Evolutionary conservation across 2,329 filamentous ascomycete genomes (phyloP), one percentile per base, ranked within the genome.

Genomic region (Epichloe gansuensis): DNA sequence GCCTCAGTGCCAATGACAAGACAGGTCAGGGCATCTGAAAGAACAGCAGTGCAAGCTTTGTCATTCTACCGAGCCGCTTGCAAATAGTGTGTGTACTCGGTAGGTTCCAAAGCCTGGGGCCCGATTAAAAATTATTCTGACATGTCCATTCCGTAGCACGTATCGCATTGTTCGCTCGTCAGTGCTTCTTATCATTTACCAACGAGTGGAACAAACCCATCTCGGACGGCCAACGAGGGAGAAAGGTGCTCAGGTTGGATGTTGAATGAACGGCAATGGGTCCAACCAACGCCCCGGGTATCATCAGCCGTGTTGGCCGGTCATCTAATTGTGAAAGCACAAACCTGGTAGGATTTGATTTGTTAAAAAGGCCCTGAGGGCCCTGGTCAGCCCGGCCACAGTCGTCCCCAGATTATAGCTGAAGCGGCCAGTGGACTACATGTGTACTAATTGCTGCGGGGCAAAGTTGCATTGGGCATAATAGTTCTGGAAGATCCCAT

Each of bases 391-490:
- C 60, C 58, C 62, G 53, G 55, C n/a, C 57, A 55, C 59, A 55
- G 55, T 48, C 58, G 62, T 66, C 63, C 65, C 65, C 65, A 59
- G 65, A 65, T 67, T 67, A 56, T 60, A 17, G 46, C 49, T 51
- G 45, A 38, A 39, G 38, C 48, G 39, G 48, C 28, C 11, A 31
- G 31, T 31, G 31, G 31, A 31, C 31, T 31, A 21, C 17, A 38
- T 42, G n/a, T 35, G 41, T 31, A 35, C 38, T 50, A 60, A 52
- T 35, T 55, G 17, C 42, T 17, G 42, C 41, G 42, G 51, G 42
- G 46, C 31, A 46, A 23, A n/a, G 23, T 50, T 34, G 39, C 25
- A 31, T 58, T 63, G 60, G 61, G 59, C 59, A 62, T 63, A 58
- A 62, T 63, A 58, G 60, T 64, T 65, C 59, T 64, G 61, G 63